phyloP scores from a whole-genome alignment of 106 monocot species.

The Ottelia alismoides region DNA sequence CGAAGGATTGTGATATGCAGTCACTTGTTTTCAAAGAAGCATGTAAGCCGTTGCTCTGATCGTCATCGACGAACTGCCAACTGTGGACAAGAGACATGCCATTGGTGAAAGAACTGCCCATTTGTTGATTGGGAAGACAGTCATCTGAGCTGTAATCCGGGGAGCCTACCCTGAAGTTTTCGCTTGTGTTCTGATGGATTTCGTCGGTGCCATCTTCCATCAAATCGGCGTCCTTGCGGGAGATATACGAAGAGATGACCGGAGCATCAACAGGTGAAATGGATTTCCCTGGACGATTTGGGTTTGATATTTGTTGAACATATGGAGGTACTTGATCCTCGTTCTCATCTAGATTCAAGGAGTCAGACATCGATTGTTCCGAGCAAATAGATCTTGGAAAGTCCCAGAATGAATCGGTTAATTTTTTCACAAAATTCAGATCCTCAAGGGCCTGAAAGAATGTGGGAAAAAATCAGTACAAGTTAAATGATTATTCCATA shows the following conservation, averaged over 20 bases:
- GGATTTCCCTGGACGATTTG: too few relatives aligned
- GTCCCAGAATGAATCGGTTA: constrained; percentile 11
- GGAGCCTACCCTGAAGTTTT: constrained; percentile 27
- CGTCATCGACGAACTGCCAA: constrained; percentile 22
- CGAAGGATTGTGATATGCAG: constrained; percentile 13
- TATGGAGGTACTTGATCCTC: constrained; percentile 1
- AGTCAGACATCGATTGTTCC: constrained; percentile 4
- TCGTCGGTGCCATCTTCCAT: constrained; percentile 10
- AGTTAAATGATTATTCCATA: too few relatives aligned
- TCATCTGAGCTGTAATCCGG: constrained; percentile 30
- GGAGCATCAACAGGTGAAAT: too few relatives aligned
- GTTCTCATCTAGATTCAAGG: constrained; percentile 1
- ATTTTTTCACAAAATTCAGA: constrained; percentile 4
- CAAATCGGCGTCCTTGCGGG: constrained; percentile 6
- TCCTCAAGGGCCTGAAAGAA: constrained; percentile 15
- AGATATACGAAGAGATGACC: constrained; percentile 14
- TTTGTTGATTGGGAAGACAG: constrained; percentile 7
- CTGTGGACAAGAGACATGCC: constrained; percentile 13
- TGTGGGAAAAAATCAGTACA: too few relatives aligned
- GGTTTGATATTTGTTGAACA: not conserved
- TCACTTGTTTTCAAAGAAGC: constrained; percentile 18
- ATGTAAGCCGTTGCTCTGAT: constrained; percentile 22
- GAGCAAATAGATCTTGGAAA: not conserved
- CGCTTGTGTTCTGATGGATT: constrained; percentile 14
- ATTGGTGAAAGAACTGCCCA: constrained; percentile 14